Base-by-base conservation (phyloP, 139 green algal genomes). In the Chlorella sp. region DNA sequence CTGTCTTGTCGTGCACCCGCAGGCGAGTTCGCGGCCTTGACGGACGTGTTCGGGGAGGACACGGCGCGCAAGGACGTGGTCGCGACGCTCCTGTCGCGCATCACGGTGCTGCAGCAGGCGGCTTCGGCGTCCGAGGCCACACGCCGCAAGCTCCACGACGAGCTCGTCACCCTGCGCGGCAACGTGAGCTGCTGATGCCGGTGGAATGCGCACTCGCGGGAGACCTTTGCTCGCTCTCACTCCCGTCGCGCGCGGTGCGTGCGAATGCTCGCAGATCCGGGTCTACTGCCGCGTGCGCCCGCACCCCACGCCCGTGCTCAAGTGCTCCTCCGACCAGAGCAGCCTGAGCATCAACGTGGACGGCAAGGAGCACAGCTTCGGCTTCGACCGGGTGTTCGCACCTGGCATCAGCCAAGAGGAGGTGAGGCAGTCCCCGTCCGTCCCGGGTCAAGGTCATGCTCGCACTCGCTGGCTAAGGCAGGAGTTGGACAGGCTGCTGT, bases 241-340 rank as follows among this genome's bases (percentile, higher is more conserved):
- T 55, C 10, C 42, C 42, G 10, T 55, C 65, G 69, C 69, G 1
- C 10, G 6, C 29, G 31, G n/a, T 66, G 61, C 32, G 68, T 1
- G 31, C 70, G 71, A 2, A 35, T 32, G 3, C 1, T 14, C 29
- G 63, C 84, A 94, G 87, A 96, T 97, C 62, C 91, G 92, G 4
- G 92, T 97, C 33, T 97, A 94, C 82, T 97, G 92, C 78, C 85
- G 92, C 1, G 75, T 97, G 27, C 74, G 82, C 49, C 91, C 91
- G 0, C 77, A 84, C 61, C 69, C 82, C 1, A 31, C 62, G 5
- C 73, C 67, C 27, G 74, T 75, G 35, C 78, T 89, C 26, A 65
- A 74, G 49, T 80, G 74, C 74, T 59, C 77, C 31, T 49, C 83
- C 4, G 91, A 94, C 79, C 67, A 74, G 35, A 34, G 27, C 5